Evolutionary conservation across 352 stramenopile species (phyloP), one percentile per base, ranked within the genome.

Genomic region (Phytophthora pistaciae): DNA sequence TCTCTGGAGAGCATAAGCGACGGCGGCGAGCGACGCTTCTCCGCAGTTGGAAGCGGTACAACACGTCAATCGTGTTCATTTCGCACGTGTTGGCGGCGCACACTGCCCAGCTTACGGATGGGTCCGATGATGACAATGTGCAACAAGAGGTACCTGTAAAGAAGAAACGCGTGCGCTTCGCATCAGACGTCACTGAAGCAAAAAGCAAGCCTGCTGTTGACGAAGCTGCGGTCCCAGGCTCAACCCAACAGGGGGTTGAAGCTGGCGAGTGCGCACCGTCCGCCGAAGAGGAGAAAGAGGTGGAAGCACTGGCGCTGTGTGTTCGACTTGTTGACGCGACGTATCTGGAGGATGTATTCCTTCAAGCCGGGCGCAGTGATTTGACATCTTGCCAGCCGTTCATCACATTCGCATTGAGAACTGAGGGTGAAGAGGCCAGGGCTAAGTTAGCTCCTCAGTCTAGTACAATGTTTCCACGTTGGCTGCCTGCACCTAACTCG

Each of bases 21-120:
- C 83, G 88, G 4, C 82, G 87, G 3, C 73, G 88, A 6, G 80
- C 89, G 21, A 93, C 81, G 53, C 68, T 96, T 48, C 60, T 96
- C 53, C 81, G 85, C 8, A 93, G 83, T 57, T 96, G 89, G 89
- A 94, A 94, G 60, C 74, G 78, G 16, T 95, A 91, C 68, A 93
- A 92, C 53, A 80, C 80, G 2, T 87, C 80, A 0, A 91, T 95
- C 27, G 65, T 88, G 14, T 90, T 79, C 62, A 83, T 92, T 69
- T 91, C 87, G 1, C 76, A 85, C 33, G 66, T 83, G n/a, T 60
- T 91, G 9, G 69, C 80, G 5, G 68, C 66, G 29, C 56, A 81
- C 33, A 65, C 54, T 44, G 60, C 68, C 18, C 52, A 72, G 10
- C n/a, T 72, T 42, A 54, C 59, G 16, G 46, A 63, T 42, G 42